A percentile compares a stretch with the other conserved stretches of the same genome.
Conservation (phyloP, 2,329 filamentous ascomycete species). For the Aspergillus aculeatinus region DNA sequence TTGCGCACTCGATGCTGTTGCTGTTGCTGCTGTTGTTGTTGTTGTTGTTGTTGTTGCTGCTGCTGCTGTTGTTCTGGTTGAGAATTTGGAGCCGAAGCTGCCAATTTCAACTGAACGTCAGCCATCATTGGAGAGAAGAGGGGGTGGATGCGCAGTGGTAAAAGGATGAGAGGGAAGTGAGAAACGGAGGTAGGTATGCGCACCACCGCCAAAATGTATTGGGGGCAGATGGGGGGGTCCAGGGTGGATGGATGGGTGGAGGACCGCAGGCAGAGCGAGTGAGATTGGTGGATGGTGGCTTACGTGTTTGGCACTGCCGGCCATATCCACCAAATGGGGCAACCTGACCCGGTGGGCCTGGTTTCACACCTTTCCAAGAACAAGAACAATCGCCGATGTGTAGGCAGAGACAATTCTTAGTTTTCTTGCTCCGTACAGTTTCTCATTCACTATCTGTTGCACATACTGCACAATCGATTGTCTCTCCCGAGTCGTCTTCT, state of each 20-base stretch:
- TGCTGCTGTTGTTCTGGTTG: constrained; percentile 5
- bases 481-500: too few species aligned
- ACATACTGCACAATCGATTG: too few species aligned
- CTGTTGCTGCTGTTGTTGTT: background rate
- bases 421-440: background rate
- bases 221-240: too few species aligned
- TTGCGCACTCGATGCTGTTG: constrained; percentile 35
- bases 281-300: constrained; percentile 8
- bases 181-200: too few species aligned
- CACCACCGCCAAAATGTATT: too few species aligned
- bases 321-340: constrained; percentile 6
- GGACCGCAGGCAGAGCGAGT: too few species aligned
- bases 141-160: background rate
- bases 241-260: too few species aligned
- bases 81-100: constrained; percentile 6
- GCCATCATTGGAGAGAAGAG: constrained; percentile 14
- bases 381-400: background rate
- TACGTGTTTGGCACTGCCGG: constrained; percentile 20
- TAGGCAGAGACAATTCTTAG: background rate
- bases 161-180: background rate
- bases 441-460: too few species aligned
- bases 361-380: constrained; percentile 1
- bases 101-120: constrained; percentile 12
- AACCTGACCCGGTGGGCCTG: background rate
- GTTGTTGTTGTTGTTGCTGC: constrained; percentile 18